A percentile compares a stretch with the other conserved stretches of the same genome.
phyloP scores from a whole-genome alignment of 805 yeast species.

The Hermanozyma aechmeae region DNA sequence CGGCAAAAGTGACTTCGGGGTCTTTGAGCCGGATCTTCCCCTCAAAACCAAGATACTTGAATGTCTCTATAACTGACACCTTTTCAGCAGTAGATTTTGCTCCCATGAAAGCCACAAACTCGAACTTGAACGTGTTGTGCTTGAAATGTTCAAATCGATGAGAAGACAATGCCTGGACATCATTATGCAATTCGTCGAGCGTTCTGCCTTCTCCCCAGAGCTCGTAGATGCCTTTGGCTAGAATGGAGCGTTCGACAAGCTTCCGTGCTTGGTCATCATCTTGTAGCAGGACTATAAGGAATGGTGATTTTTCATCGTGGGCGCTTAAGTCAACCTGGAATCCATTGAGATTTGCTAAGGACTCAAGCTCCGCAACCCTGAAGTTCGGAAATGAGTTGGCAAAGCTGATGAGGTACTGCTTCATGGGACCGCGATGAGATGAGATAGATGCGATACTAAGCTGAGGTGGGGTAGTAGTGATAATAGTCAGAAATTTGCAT shows the following conservation, averaged over 20 bases:
- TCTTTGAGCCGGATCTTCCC: conserved; percentile 74
- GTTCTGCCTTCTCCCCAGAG: conserved; percentile 67
- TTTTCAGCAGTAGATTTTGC: conserved; percentile 42
- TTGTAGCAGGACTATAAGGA: conserved; percentile 56
- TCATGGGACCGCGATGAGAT: too few relatives aligned
- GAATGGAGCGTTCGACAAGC: conserved; percentile 57
- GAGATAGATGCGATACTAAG: too few relatives aligned
- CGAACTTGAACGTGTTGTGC: conserved; percentile 64
- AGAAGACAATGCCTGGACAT: conserved; percentile 25
- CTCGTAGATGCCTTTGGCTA: conserved; percentile 73
- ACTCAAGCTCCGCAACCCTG: conserved; percentile 73
- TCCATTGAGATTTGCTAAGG: conserved; percentile 60
- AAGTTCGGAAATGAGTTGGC: conserved; percentile 81
- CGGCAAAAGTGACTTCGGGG: conserved; percentile 61
- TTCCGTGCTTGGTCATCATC: conserved; percentile 58
- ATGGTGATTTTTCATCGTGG: conserved; percentile 58
- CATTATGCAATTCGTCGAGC: conserved; percentile 48
- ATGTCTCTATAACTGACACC: conserved; percentile 59
- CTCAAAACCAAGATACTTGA: conserved; percentile 57
- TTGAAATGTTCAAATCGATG: conserved; percentile 29
- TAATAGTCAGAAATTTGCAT: too few relatives aligned
- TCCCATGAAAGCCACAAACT: conserved; percentile 70
- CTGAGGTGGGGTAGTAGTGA: too few relatives aligned
- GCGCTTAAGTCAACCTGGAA: conserved; percentile 49
- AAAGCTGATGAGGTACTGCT: conserved; percentile 65